Base-by-base conservation (phyloP, 768 basidiomycete species). In the Termitomyces sp. region DNA sequence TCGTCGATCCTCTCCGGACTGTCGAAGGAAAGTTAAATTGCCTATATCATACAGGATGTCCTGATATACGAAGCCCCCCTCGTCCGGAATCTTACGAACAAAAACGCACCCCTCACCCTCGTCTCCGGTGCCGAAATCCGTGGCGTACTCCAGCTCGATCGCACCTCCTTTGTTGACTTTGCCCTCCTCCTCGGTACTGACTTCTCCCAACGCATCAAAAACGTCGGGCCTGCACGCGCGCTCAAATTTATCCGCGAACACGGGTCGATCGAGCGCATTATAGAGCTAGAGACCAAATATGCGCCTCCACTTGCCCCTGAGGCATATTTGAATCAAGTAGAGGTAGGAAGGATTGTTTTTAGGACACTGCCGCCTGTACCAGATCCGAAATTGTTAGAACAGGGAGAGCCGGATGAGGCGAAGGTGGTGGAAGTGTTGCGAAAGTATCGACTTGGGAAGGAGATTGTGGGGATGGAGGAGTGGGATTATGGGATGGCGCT, bases 111-210 rank as follows among this genome's bases (percentile, higher is more conserved):
- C 6, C 76, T 97, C 3, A 68, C 80, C 38, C 58, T 86, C 50
- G 76, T 94, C 49, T 82, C 80, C 15, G 91, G 89, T 5, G 61
- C 77, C 1, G 78, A 85, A 3, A 74, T 94, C 19, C 87, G 86
- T 9, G 58, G 69, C 0, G 73, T 72, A 7, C 79, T 93, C 37
- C 66, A 74, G 11, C 80, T 97, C 28, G 72, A 80, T 61, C 78
- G 77, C 8, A 64, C 74, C 0, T 67, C 81, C 50, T 94, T 81
- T 69, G 68, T 96, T 63, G 94, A 97, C 71, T 94, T 96, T 69
- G 85, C 84, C 0, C 81, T 96, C 50, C 77, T 97, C 6, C 79
- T 94, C 10, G 94, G 94, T 11, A 96, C 94, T 2, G 94, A 97
- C 70, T 95, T 96, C 63, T 87, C 91, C 0, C 83, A 86, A 46